Base-by-base conservation (phyloP, 169 alveolate species). In the Fabrea salina region DNA sequence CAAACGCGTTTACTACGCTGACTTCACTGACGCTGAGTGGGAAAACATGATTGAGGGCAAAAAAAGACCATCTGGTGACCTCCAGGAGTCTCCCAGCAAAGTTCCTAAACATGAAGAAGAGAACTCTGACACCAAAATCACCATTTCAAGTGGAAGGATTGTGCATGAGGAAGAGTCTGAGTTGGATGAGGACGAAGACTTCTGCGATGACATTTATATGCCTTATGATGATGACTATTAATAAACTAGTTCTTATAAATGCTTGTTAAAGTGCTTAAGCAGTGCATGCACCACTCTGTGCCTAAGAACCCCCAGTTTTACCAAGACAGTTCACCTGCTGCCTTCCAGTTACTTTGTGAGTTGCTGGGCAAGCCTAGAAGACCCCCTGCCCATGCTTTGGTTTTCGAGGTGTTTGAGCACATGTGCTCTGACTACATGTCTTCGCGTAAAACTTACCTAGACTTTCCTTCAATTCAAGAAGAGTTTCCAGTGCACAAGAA, bases 401-500 rank as follows among this genome's bases (percentile, higher is more conserved):
- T 25, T 11, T 61, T 61, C 25, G 74, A 61, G 25, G 50, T 37
- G 16, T 30, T 61, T 27, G 22, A 61, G 8, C 32, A n/a, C 49
- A 61, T 61, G 4, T 8, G 25, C 11, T 16, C 37, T 35, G 53
- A 37, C 8, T 13, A 22, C 11, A 13, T 61, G 44, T 7, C 32
- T 11, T 13, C 32, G 39, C 13, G 74, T 61, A 61, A 61, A 11
- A 33, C 0, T n/a, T 32, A 61, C 13, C 13, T 13, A 61, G 74
- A 25, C 4, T 61, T 61, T 35, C 74, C 74, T 32, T 13, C 32
- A 37, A 61, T 61, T 3, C 16, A 16, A 33, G 41, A 22, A 32
- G 74, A 61, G 8, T 61, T 16, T 16, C 41, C 51, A 16, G 49
- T 61, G 11, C 74, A 61, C 50, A 61, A 61, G 39, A 61, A 61